Evolutionary conservation across 2,329 filamentous ascomycete species (phyloP), one percentile per base, ranked within the genome.

Genomic region (Phoma sp.): DNA sequence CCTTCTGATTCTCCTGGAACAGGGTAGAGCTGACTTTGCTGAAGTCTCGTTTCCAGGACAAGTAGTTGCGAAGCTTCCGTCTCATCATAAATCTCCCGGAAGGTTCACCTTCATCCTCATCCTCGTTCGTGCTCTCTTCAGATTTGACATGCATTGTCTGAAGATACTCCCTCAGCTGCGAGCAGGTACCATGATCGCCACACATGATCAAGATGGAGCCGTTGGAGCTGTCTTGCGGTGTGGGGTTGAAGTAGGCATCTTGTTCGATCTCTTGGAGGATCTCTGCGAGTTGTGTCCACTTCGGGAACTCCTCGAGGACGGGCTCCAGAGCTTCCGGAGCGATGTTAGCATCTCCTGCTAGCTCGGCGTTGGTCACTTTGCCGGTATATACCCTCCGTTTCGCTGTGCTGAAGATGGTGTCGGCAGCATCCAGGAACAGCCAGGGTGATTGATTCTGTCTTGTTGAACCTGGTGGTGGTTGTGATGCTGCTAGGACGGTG

Each of bases 201-300:
- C 93, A 98, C 95, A 99, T 98, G 72, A 99, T 91, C 28, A 99
- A 79, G 42, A 96, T 92, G 2, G 91, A 91, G n/a, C 91, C 90
- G 69, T 92, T 96, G 0, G 92, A 96, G 66, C 92, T 91, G 72
- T 95, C 92, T 50, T 85, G 82, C n/a, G 82, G 77, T 7, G 81
- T 78, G 5, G 91, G 89, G 59, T 96, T 93, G 67, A 96, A 88
- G 72, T 96, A 95, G 14, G 92, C 82, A 67, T 96, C 93, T 47
- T 88, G 86, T 67, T 98, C 95, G 63, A 99, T 96, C 75, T 99
- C 95, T 59, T 93, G 89, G 4, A 99, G 78, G 0, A 97, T 88
- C 51, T 97, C 92, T n/a, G 91, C 89, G 15, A 99, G 80, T 14
- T 96, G 80, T 21, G 82, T 82, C 95, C 95, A 99, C 72, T 99